Base-by-base conservation (phyloP, 345 rosid species). In the Eucalyptus curtisii region DNA sequence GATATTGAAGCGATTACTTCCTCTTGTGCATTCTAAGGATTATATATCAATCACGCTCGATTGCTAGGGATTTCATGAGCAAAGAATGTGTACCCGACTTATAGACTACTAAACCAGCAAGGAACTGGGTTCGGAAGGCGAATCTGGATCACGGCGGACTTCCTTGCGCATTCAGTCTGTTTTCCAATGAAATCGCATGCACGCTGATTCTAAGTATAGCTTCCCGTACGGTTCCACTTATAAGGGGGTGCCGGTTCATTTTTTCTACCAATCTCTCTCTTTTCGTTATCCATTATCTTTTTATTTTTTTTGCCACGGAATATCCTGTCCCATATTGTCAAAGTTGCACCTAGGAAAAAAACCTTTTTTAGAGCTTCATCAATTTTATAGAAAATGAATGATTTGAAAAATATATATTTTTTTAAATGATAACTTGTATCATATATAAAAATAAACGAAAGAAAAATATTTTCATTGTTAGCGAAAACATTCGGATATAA, bases 401-500 rank as follows among this genome's bases (percentile, higher is more conserved):
- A 19, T 52, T 52, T 52, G 24, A 3, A 52, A 52, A 52, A 52
- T 52, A 7, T 0, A 52, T 52, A 7, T 0, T 19, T 50, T 52
- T 52, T 2, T 52, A 52, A 52, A 52, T 7, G 24, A 52, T 52
- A 19, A 52, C 10, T 7, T 52, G 24, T 19, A 52, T 19, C 24
- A 0, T 19, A 19, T 19, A 52, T 52, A 7, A 52, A 50, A 50
- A 50, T 50, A 3, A 50, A 17, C 0, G 8, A 50, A 49, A 7
- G 4, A 52, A 52, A 52, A 52, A 52, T 52, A 52, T 17, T 52
- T 52, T 52, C 24, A 1, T 1, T 17, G 1, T 7, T 52, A 52
- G 24, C 0, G 4, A 52, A 52, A 19, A 52, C 17, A 52, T 52
- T 52, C 4, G 17, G 4, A 7, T 52, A 52, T 52, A 52, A 52